Base-by-base conservation (phyloP, 345 rosid species). In the Hirschfeldia incana region DNA sequence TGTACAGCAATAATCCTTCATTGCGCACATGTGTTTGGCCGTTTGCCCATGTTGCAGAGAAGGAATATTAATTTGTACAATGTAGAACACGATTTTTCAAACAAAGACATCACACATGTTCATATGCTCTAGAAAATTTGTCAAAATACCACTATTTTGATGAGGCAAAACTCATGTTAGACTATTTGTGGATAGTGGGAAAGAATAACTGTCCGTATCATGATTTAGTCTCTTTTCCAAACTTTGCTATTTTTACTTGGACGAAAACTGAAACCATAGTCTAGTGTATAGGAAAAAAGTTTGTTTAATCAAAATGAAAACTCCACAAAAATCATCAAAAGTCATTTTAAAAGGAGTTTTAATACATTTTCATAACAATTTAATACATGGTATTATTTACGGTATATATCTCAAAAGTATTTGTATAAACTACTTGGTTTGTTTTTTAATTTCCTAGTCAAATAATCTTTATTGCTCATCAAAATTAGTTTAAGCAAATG, bases 1-100 rank as follows among this genome's bases (percentile, higher is more conserved):
- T 65, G 57, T 60, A 58, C 69, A 66, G 0, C 77, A 78, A 58
- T 60, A 21, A 66, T 55, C 60, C 63, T 53, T 65, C 49, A 28
- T 17, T 53, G 37, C 26, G 68, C 82, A 60, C 82, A 79, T 73
- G 74, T 36, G 74, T 79, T 79, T 79, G 74, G 82, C 82, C 55
- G 36, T 17, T 67, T 67, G 74, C 65, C 74, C 82, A 73, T 67
- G 70, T 73, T 61, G 36, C 58, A 15, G 4, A 59, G 29, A 59
- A 62, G 9, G 36, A 10, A 10, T 74, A 15, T 67, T 73, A 67
- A 27, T 79, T 8, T 78, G 51, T 17, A 57, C 15, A 39, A 51
- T 65, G 44, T 64, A 70, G 36, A 57, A 49, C 69, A 79, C 78
- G 74, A 67, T 60, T 72, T 77, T 65, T 78, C 2, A 13, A 76